Base-by-base conservation (phyloP, 2,329 filamentous ascomycete genomes). In the Pseudocercospora pini-densiflorae region DNA sequence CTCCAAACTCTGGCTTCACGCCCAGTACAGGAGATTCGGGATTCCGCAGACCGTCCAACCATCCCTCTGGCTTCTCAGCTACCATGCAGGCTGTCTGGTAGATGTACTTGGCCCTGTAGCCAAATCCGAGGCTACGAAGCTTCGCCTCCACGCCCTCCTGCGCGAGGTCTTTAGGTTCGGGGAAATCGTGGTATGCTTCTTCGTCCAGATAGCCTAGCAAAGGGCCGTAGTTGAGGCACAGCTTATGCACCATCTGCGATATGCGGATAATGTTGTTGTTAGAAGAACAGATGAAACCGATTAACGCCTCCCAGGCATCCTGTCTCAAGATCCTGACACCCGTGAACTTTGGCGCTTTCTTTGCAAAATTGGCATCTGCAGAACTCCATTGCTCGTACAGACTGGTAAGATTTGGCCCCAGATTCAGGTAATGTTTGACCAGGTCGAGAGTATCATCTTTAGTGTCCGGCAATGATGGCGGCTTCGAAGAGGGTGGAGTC, bases 261-360 rank as follows among this genome's bases (percentile, higher is more conserved):
- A 99, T 99, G 45, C 95, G 88, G 1, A 90, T 87, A 67, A 99
- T 99, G 77, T 99, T 97, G 81, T 99, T 99, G 81, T 99, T 99
- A 80, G 93, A 97, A 80, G 94, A 97, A 84, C 95, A 99, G 70
- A 99, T 99, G 79, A 99, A 99, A 64, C 91, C 90, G 24, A 99
- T 84, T 23, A 99, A 84, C 0, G 95, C 89, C 79, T 99, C 95
- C 95, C 96, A 99, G 0, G 94, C 90, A 82, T 97, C 94, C 81
- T 99, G 95, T 73, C 90, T 92, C 53, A 99, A 82, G 71, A 99
- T 97, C 23, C 95, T 89, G 63, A 99, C 91, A 12, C 96, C 95
- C 0, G 90, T 90, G 77, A 99, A 99, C 63, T 90, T 89, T 0
- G 92, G 90, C 0, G 95, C 94, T 72, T 92, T 92, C 75, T 90